Conservation (phyloP, 1,139 yeast species). For the Blastobotrys petasosporus region DNA sequence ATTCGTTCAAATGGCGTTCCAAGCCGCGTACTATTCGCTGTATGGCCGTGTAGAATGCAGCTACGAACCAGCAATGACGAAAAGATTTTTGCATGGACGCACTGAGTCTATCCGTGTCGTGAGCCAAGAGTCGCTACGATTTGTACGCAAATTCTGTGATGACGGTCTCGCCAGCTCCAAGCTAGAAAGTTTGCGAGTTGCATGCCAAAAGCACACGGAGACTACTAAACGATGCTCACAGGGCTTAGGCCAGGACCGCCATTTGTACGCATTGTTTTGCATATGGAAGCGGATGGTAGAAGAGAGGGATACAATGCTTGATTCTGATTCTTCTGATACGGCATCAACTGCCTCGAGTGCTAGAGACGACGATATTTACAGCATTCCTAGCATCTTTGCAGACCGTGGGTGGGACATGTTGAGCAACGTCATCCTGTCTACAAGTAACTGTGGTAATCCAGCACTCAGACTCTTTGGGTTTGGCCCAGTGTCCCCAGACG, state of each 20-base stretch:
- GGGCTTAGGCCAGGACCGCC: constrained; percentile 89
- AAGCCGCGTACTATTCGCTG: constrained; percentile 84
- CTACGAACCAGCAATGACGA: constrained; percentile 96
- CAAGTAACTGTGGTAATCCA: constrained; percentile 81
- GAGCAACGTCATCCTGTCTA: constrained; percentile 58
- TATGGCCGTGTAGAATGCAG: constrained; percentile 92
- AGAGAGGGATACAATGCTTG: constrained; percentile 7
- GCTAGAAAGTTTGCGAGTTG: constrained; percentile 53
- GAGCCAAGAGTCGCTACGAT: constrained; percentile 69
- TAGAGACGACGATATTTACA: constrained; percentile 15
- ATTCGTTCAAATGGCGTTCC: constrained; percentile 89
- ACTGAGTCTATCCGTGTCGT: constrained; percentile 90
- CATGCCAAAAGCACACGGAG: constrained; percentile 63
- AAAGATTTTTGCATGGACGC: constrained; percentile 77
- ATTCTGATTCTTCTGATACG: constrained; percentile 5
- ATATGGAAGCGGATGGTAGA: constrained; percentile 75
- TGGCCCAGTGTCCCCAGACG: constrained; percentile 87
- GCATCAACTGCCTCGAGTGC: background rate
- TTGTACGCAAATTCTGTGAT: constrained; percentile 82
- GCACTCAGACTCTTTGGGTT: constrained; percentile 82
- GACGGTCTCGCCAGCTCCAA: constrained; percentile 58
- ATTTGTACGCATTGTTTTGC: constrained; percentile 78
- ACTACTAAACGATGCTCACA: constrained; percentile 63
- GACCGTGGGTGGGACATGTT: constrained; percentile 72
- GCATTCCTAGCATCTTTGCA: constrained; percentile 60